Base-by-base conservation (phyloP, 139 green algal species). In the Trebouxia sp. region DNA sequence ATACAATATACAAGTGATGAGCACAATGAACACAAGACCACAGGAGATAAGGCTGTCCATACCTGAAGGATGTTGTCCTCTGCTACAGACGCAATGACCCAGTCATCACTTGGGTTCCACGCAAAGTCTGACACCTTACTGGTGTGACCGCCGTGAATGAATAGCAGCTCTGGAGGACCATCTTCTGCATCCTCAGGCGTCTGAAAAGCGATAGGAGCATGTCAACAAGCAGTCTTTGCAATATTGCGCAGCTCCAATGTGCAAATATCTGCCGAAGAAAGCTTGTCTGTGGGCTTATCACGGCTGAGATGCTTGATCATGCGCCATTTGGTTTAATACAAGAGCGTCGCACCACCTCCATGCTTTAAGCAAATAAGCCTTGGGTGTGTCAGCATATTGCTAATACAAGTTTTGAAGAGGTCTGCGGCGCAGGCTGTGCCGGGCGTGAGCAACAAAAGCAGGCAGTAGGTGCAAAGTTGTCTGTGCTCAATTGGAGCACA, bases 31-130 rank as follows among this genome's bases (percentile, higher is more conserved):
- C 32, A 14, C 43, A 37, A 47, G 14, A 50, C 47, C 14, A n/a
- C 22, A 28, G 75, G 8, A 1, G 37, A 42, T 6, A 24, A n/a
- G n/a, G n/a, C n/a, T n/a, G n/a, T 0, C 5, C 79, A 15, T 32
- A 94, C 90, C 93, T 99, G 96, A 85, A 99, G 86, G 69, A 99
- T 98, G 91, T 99, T 99, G 89, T 99, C 96, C 85, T 99, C 96
- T 12, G 96, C 97, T 58, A 99, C 96, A 48, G 87, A 95, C 7
- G 97, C 92, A 28, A 97, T 74, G 66, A 99, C 95, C 96, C 96
- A 99, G 76, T 98, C 94, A 76, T 97, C 91, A 51, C 88, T 88
- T 35, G 87, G 78, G 83, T 98, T 98, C 94, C 95, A 99, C 1
- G 93, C 87, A 82, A 99, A 98, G 90, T 99, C 96, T 12, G 89